Conservation (phyloP, 1,284 basidiomycete genomes). For the Ceratobasidium sp. region DNA sequence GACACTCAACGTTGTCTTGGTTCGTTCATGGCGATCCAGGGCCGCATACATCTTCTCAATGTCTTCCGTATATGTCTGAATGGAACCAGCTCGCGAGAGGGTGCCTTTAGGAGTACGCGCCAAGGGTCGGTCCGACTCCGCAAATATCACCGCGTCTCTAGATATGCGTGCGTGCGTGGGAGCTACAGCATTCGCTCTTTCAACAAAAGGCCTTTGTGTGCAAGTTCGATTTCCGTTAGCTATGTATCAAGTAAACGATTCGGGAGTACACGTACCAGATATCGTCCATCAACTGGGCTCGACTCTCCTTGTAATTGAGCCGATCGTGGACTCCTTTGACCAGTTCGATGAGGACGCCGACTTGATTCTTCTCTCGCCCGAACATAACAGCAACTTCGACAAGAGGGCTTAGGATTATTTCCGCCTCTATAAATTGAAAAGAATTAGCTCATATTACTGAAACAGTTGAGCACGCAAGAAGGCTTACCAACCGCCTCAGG, state of each 20-base stretch:
- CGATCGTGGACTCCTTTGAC: slow-evolving; percentile 55
- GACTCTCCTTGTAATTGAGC: slow-evolving; percentile 53
- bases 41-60: slow-evolving; percentile 48
- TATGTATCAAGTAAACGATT: not conserved
- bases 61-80: slow-evolving; percentile 46
- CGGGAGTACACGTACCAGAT: slow-evolving; percentile 61
- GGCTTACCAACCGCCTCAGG: slow-evolving; percentile 60
- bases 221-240: slow-evolving; percentile 48
- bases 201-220: slow-evolving; percentile 56
- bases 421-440: slow-evolving; percentile 47
- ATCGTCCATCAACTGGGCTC: slow-evolving; percentile 56
- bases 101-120: slow-evolving; percentile 46
- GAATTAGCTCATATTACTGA: too few relatives aligned
- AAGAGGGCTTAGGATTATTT: slow-evolving; percentile 57
- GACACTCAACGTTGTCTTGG: not conserved
- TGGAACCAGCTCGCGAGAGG: slow-evolving; percentile 20
- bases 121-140: slow-evolving; percentile 2
- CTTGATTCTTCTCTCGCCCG: slow-evolving; percentile 61
- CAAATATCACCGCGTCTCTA: slow-evolving; percentile 53
- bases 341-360: slow-evolving; percentile 62
- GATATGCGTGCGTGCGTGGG: slow-evolving; percentile 61
- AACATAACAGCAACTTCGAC: slow-evolving; percentile 59
- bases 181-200: slow-evolving; percentile 60
- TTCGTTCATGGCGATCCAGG: slow-evolving; percentile 12
- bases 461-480: too few relatives aligned